Evolutionary conservation across 768 basidiomycete genomes (phyloP).

Genomic region (Boletus eberwhitei): DNA sequence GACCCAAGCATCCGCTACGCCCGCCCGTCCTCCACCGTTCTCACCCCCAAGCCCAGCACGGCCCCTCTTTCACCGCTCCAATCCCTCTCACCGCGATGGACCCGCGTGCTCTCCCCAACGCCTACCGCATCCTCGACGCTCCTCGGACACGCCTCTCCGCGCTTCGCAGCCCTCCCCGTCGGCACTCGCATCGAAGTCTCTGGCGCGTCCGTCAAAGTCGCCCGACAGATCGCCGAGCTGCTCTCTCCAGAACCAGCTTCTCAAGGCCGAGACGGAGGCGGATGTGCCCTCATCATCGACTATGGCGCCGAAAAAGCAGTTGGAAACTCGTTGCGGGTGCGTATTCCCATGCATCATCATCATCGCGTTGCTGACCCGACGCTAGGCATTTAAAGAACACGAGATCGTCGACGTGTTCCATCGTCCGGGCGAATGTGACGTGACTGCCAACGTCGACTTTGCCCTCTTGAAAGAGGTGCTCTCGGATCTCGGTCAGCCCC

Average conservation of each 20-base stretch:
- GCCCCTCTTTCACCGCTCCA: conserved; percentile 2
- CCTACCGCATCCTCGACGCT: conserved; percentile 54
- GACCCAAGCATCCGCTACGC: conserved; percentile 38
- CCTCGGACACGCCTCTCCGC: conserved; percentile 60
- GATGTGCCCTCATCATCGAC: conserved; percentile 81
- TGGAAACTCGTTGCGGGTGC: conserved; percentile 76
- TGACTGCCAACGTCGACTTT: conserved; percentile 98
- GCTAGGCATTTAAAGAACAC: conserved; percentile 87
- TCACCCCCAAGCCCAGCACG: conserved; percentile 4
- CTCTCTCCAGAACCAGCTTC: conserved; percentile 28
- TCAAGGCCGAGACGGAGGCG: conserved; percentile 24
- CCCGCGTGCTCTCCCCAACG: conserved; percentile 59
- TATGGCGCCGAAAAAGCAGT: conserved; percentile 77
- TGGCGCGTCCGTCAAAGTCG: conserved; percentile 63
- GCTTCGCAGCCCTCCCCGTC: conserved; percentile 64
- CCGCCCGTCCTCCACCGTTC: conserved; percentile 15
- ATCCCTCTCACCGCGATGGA: conserved; percentile 41
- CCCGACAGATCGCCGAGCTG: conserved; percentile 64
- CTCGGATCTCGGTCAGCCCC: conserved; percentile 52
- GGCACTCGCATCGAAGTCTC: conserved; percentile 83
- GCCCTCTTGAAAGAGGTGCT: conserved; percentile 80
- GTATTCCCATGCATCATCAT: conserved; percentile 23
- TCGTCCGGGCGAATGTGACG: conserved; percentile 81
- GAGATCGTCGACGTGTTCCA: conserved; percentile 82
- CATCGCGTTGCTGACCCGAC: not conserved